phyloP scores from a whole-genome alignment of 2,329 filamentous ascomycete species.

The Exophiala sp. region DNA sequence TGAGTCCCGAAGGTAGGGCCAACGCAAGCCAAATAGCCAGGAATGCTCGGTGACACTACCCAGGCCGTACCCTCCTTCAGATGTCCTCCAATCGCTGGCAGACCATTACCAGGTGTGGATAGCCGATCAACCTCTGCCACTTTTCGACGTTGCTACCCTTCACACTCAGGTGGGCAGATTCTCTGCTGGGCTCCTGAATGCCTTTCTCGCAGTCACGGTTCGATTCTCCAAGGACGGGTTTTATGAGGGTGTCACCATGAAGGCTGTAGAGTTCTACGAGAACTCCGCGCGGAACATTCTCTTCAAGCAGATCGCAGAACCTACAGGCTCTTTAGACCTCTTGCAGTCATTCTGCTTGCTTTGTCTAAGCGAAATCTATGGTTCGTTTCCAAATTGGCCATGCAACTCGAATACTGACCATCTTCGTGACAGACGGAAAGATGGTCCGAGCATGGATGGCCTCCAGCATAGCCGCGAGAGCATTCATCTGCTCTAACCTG shows the following conservation, averaged over 20 bases:
- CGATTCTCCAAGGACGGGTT: conserved; percentile 39
- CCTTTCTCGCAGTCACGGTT: conserved; percentile 42
- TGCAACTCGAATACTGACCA: not conserved
- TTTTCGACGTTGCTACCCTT: conserved; percentile 38
- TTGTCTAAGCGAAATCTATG: conserved; percentile 19
- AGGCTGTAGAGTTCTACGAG: conserved; percentile 32
- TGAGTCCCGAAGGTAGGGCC: conserved; percentile 2
- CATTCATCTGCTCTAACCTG: conserved; percentile 15
- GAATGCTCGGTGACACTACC: conserved; percentile 20
- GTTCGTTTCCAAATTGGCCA: conserved; percentile 2
- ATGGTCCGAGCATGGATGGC: conserved; percentile 21
- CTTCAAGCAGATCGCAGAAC: conserved; percentile 13
- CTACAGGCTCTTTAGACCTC: conserved; percentile 6
- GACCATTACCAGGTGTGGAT: conserved; percentile 48
- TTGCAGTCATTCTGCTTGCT: conserved; percentile 23
- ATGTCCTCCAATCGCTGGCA: conserved; percentile 38
- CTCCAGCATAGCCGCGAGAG: conserved; percentile 17
- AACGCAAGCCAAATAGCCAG: not conserved
- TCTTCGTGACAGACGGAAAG: conserved; percentile 11
- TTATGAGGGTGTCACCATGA: conserved; percentile 24
- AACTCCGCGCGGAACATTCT: conserved; percentile 32
- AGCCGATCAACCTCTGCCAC: conserved; percentile 49
- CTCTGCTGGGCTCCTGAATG: conserved; percentile 36
- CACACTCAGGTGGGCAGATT: conserved; percentile 34
- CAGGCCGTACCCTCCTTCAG: conserved; percentile 37